Evolutionary conservation across 2,329 filamentous ascomycete genomes (phyloP), one percentile per base, ranked within the genome.

Genomic region (Aspergillus clavatus): DNA sequence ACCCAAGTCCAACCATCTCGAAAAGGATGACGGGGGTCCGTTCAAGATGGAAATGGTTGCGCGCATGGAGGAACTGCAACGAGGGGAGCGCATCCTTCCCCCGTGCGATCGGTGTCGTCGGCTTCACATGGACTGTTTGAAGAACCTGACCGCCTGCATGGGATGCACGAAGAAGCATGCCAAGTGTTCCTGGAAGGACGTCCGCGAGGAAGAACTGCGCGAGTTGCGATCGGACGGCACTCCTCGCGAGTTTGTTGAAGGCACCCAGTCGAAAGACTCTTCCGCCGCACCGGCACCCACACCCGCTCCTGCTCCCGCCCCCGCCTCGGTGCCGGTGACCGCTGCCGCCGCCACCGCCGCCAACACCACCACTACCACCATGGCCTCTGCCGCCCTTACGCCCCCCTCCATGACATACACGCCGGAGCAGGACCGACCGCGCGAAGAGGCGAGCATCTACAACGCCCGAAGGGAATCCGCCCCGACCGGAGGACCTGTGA

Each of bases 81-180:
- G 86, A 38, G 87, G 87, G 3, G 85, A 89, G 43, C 73, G 80
- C 5, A 86, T 95, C 39, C 68, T 81, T n/a, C 89, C 89, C 7
- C 87, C 88, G 0, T 95, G 89, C 61, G 89, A 95, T 62, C 77
- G 88, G 28, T 95, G 89, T 62, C 78, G 89, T 36, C 78, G 89
- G 23, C 73, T 94, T 12, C 83, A 86, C 53, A 87, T 89, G 70
- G 81, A 88, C 46, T 95, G 89, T 51, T 73, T 90, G 38, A 94
- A 94, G 68, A 87, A 95, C 51, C 73, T 93, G 29, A 94, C 88
- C 0, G 87, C 88, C 7, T 95, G 89, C 60, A 81, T 85, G 65
- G 88, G 87, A 18, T 95, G 89, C 65, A 94, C 89, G 0, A 90
- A 87, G 64, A 94, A 94, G 63, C 89, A 95, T 62, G 87, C 87